Percentiles rank a stretch among this genome's conserved stretches.
These are phyloP conservation scores for Wickerhamiella infanticola DNA, from an alignment of 1,139 yeast species.

Conservation along the genomic window DNA sequence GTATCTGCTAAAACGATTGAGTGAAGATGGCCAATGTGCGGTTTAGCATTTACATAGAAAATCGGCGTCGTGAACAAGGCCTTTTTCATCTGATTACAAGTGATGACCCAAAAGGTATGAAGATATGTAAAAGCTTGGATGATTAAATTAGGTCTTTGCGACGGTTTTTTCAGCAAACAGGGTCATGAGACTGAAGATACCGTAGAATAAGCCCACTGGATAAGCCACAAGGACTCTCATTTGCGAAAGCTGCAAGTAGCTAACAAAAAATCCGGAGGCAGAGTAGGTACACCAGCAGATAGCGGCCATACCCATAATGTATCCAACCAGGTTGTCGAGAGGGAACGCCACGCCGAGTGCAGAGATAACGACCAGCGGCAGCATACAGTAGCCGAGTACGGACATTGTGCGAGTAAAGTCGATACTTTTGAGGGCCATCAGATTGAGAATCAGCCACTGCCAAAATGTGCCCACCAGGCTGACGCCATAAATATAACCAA, in stretches of 20 bases:
- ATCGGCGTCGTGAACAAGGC: conserved; percentile 76
- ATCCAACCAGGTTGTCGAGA: conserved; percentile 46
- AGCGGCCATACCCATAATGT: conserved; percentile 48
- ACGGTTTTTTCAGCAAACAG: conserved; percentile 47
- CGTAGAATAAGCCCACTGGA: conserved; percentile 82
- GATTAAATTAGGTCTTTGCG: background rate
- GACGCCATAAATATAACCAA: conserved; percentile 93
- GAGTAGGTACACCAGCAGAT: conserved; percentile 93
- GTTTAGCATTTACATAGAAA: conserved; percentile 88
- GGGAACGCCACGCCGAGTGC: conserved; percentile 50
- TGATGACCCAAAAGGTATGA: background rate
- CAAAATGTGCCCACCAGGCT: conserved; percentile 84
- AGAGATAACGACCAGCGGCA: conserved; percentile 75
- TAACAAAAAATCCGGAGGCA: conserved; percentile 84
- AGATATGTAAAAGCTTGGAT: background rate
- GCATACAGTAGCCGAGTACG: conserved; percentile 82
- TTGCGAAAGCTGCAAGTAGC: conserved; percentile 66
- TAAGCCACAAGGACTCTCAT: conserved; percentile 87
- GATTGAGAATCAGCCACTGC: conserved; percentile 66
- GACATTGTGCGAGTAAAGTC: conserved; percentile 72
- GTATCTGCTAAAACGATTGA: conserved; percentile 77
- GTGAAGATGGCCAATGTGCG: conserved; percentile 89
- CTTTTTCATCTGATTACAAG: background rate
- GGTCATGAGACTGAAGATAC: conserved; percentile 92
- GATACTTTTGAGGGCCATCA: conserved; percentile 54